Evolutionary conservation across 1,284 basidiomycete genomes (phyloP), one percentile per base, ranked within the genome.

Genomic region (Serendipita sp.): DNA sequence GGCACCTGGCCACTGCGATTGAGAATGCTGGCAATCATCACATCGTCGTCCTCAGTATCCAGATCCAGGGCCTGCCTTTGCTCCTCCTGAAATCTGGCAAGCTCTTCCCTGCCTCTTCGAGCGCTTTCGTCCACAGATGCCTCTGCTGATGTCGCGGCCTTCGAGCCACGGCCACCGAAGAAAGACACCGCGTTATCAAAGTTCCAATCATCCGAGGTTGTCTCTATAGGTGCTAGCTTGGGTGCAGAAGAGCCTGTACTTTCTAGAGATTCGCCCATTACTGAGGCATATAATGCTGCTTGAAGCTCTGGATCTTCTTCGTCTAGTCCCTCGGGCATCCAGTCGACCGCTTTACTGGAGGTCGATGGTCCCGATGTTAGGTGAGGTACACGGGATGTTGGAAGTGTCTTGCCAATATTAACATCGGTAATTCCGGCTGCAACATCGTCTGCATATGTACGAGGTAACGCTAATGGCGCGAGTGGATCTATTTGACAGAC

Each of bases 281-380:
- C 70, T 1, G 86, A 89, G 0, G 91, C 92, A 68, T 89, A 88
- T 60, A 94, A 73, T 1, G 89, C 92, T 3, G 84, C 85, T 70
- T 94, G 91, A 0, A 95, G 79, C 64, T 92, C 89, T 67, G 84
- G 81, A 72, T 95, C 93, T 71, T 93, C 92, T 67, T 91, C 85
- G 66, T 89, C 90, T 26, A 71, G 64, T 22, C 53, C 61, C 22
- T 53, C 34, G 22, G 50, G 15, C 32, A 35, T 41, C 35, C 50
- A 43, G 30, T 60, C 61, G 35, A n/a, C 34, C 4, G 17, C 35
- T 41, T 61, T 41, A 6, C 13, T 41, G 38, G 38, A 41, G n/a
- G 45, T n/a, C n/a, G 45, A 49, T 6, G 38, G 45, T 49, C 45
- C 17, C n/a, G 45, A 29, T n/a, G 17, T 44, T 30, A 34, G 38